These are phyloP conservation scores for Pseudozyma flocculosa DNA, from an alignment of 1,284 basidiomycete species.

Conservation along the genomic window DNA sequence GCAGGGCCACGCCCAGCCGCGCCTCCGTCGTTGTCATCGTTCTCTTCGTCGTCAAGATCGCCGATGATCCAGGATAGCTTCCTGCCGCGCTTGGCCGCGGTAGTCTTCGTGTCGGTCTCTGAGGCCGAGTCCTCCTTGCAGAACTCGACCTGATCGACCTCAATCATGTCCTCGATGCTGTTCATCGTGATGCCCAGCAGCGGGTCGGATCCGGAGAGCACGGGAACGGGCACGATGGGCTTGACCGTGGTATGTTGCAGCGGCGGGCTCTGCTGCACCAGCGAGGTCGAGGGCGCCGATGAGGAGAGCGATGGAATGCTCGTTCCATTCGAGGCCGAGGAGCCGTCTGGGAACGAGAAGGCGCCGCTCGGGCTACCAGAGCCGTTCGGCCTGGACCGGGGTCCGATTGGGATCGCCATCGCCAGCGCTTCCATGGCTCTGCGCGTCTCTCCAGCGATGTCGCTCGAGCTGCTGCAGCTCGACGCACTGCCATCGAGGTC, in stretches of 20 bases:
- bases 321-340: constrained; percentile 8
- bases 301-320: constrained; percentile 17
- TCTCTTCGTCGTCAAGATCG: constrained; percentile 14
- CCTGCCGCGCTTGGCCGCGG: constrained; percentile 16
- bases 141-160: constrained; percentile 28
- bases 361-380: too few relatives aligned
- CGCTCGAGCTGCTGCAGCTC: neutral
- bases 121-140: neutral
- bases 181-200: constrained; percentile 14
- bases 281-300: constrained; percentile 24
- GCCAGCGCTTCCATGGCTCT: neutral
- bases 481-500: neutral
- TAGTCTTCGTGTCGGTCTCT: constrained; percentile 8
- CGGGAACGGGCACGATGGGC: constrained; percentile 18
- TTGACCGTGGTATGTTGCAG: constrained; percentile 8
- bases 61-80: constrained; percentile 35
- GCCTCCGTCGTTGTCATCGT: constrained; percentile 14
- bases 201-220: constrained; percentile 18
- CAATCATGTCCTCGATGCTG: constrained; percentile 32
- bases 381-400: too few relatives aligned
- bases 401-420: too few relatives aligned
- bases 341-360: too few relatives aligned
- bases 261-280: constrained; percentile 21
- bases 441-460: neutral
- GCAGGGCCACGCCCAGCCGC: constrained; percentile 3